phyloP scores from a whole-genome alignment of 192 early-diverging fungal genomes.

The Coemansia sp. region DNA sequence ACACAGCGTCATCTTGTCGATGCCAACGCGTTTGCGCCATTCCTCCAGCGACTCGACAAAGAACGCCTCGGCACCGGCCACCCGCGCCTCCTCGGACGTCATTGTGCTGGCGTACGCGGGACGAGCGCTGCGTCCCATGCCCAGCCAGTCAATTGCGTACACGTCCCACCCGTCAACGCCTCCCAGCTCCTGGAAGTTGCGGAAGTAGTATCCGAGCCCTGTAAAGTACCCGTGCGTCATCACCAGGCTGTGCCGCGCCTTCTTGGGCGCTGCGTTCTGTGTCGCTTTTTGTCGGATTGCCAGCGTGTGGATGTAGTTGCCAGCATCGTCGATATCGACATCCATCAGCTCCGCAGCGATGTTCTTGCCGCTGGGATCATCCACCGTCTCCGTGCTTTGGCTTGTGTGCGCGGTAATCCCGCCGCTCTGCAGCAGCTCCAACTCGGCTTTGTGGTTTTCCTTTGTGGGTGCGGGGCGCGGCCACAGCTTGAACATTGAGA shows the following conservation, averaged over 20 bases:
- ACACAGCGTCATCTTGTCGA: constrained; percentile 82
- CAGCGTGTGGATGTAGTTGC: constrained; percentile 54
- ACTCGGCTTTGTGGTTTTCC: constrained; percentile 24
- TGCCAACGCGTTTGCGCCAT: constrained; percentile 75
- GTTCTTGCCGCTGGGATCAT: constrained; percentile 3
- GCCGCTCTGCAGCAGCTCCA: constrained; percentile 31
- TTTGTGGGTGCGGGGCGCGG: constrained; percentile 16
- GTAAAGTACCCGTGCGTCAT: constrained; percentile 56
- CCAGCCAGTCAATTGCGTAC: constrained; percentile 82
- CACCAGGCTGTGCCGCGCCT: constrained; percentile 38
- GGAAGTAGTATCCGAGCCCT: constrained; percentile 53
- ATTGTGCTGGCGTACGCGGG: constrained; percentile 62
- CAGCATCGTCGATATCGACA: constrained; percentile 37
- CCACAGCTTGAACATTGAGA: constrained; percentile 26
- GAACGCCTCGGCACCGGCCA: constrained; percentile 67
- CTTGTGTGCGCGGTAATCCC: constrained; percentile 20
- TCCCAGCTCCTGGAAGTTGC: constrained; percentile 52
- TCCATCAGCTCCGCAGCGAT: constrained; percentile 31
- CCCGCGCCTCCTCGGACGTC: constrained; percentile 54
- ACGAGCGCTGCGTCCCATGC: constrained; percentile 88
- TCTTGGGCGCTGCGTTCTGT: background rate
- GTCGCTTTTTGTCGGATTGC: constrained; percentile 22
- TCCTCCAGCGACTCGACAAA: constrained; percentile 90
- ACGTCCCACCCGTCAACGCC: constrained; percentile 42
- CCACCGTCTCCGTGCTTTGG: background rate